Evolutionary conservation across 2,329 filamentous ascomycete genomes (phyloP), one percentile per base, ranked within the genome.

Genomic region (Colletotrichum siamense): DNA sequence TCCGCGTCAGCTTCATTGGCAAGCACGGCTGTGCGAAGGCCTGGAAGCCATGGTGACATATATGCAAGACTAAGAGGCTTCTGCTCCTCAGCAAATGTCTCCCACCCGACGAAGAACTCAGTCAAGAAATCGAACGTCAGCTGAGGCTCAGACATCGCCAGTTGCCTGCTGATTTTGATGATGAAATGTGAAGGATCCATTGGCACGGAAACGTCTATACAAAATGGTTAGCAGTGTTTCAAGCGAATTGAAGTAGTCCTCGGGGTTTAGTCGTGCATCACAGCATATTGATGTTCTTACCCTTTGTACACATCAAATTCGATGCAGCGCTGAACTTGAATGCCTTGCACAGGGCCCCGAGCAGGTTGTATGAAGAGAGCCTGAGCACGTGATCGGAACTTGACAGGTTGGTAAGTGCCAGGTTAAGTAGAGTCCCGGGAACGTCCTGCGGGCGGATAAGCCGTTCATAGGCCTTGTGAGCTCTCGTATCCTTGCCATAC

Each of bases 61-160:
- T 94, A 94, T 8, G 92, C 90, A 34, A 94, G 86, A 78, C 92
- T 93, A 28, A 94, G 81, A 1, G 92, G 91, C 78, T 93, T 92
- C 80, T 94, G 93, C 72, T 93, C 91, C 39, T 93, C 90, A 2
- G 91, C 89, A 79, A 94, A 92, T 79, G 92, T 93, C 78, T 93
- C 92, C 93, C 93, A 94, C 22, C 92, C 92, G 28, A 94, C 91
- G 75, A 94, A 94, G 81, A 94, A 94, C 79, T 94, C 93, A n/a
- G 92, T 94, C 52, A 94, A 81, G 79, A 94, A 94, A 80, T 94
- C 93, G 9, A 89, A 90, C 1, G 93, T 94, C 9, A 94, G 87
- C 79, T 94, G 92, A 26, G 93, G 91, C 80, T 94, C 92, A 24
- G 92, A 89, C 34, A 86, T 83, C 10, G 93, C 92, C 18, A 94